A percentile compares a stretch with the other conserved stretches of the same genome.
These are phyloP conservation scores for Aspergillus luchuensis DNA, from an alignment of 2,329 filamentous ascomycete genomes.

Conservation along the genomic window DNA sequence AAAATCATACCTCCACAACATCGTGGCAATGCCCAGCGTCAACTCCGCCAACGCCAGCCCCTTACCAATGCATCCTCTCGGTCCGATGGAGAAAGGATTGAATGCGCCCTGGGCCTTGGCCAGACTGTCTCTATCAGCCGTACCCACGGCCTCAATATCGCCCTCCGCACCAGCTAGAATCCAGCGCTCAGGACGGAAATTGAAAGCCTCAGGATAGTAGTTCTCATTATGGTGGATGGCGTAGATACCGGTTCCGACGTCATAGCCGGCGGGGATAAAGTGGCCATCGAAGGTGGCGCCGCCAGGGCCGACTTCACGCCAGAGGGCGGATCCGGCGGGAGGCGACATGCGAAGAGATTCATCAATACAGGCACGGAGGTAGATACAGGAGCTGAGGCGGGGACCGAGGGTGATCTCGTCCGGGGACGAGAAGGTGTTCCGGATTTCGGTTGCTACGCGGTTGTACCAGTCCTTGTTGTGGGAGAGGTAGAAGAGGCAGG, in stretches of 20 bases:
- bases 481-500: constrained; percentile 44
- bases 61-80: constrained; percentile 29
- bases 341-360: constrained; percentile 40
- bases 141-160: neutral
- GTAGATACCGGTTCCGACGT: constrained; percentile 37
- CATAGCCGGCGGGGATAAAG: constrained; percentile 32
- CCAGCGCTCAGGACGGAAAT: constrained; percentile 41
- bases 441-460: constrained; percentile 37
- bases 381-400: constrained; percentile 38
- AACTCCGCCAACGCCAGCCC: constrained; percentile 29
- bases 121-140: neutral
- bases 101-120: constrained; percentile 14
- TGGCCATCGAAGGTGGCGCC: constrained; percentile 37
- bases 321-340: constrained; percentile 28
- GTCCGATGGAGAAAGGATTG: constrained; percentile 30
- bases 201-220: constrained; percentile 35
- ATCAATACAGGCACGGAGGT: constrained; percentile 48
- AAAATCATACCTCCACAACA: constrained; percentile 14
- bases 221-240: constrained; percentile 36
- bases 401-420: constrained; percentile 41
- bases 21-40: constrained; percentile 23
- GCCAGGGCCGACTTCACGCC: constrained; percentile 32
- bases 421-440: constrained; percentile 34
- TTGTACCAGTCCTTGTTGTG: constrained; percentile 34
- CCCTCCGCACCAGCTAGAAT: constrained; percentile 16